phyloP scores from a whole-genome alignment of 1,284 basidiomycete genomes.

The Boletellus dicymbophilus region DNA sequence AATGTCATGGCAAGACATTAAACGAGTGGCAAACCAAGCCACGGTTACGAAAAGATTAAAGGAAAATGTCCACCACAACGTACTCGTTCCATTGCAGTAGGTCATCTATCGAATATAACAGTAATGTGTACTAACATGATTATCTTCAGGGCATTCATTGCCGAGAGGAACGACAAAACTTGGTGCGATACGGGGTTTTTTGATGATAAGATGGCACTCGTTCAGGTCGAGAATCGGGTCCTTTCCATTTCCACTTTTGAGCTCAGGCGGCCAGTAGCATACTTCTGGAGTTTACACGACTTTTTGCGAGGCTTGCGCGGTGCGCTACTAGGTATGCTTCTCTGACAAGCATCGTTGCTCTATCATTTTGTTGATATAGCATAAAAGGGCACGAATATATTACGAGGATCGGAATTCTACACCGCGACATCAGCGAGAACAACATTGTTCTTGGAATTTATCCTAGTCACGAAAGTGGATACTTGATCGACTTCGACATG shows the following conservation, averaged over 20 bases:
- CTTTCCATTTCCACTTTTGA: not conserved
- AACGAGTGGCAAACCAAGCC: not conserved
- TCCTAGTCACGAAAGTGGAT: slow-evolving; percentile 16
- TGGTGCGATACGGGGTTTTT: slow-evolving; percentile 4
- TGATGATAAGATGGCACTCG: not conserved
- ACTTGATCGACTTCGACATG: slow-evolving; percentile 20
- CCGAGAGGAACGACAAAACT: slow-evolving; percentile 7
- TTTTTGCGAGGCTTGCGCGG: slow-evolving; percentile 14
- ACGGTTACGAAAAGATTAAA: not conserved
- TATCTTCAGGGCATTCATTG: not conserved
- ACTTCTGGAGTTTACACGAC: slow-evolving; percentile 18
- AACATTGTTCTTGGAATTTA: slow-evolving; percentile 13
- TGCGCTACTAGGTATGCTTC: slow-evolving; percentile 7
- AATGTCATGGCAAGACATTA: not conserved
- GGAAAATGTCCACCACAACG: not conserved
- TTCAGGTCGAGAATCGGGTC: not conserved
- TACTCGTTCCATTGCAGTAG: slow-evolving; percentile 3
- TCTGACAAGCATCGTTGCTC: accelerated
- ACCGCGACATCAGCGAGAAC: slow-evolving; percentile 20
- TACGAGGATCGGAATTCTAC: slow-evolving; percentile 7
- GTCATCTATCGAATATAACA: not conserved
- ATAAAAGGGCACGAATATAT: slow-evolving; percentile 17
- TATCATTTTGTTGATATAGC: not conserved
- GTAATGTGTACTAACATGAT: not conserved
- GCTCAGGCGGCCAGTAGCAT: slow-evolving; percentile 7